Evolutionary conservation across 140 eudicot genomes (phyloP), one percentile per base, ranked within the genome.

Genomic region (Flaveria floridana): DNA sequence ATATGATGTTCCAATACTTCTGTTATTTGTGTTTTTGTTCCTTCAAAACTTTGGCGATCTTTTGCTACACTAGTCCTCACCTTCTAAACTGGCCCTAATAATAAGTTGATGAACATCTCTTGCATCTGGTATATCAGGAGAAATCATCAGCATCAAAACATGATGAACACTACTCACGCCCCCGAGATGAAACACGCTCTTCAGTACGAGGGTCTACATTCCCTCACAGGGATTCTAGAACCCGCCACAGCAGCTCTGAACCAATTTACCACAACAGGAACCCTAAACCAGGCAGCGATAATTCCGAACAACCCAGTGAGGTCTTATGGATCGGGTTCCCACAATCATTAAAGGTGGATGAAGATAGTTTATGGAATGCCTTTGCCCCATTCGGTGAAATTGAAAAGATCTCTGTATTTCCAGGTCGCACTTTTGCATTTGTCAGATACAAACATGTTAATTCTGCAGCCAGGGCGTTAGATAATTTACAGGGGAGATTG

Each of bases 301-400:
- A 64, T 12, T 62, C 78, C 47, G 82, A 88, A 64, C 96, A 89
- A 52, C 99, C 99, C 41, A 94, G 94, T 67, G 91, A 88, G 73
- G 92, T 94, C 75, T 81, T 94, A 72, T 94, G 99, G 99, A 67
- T 94, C 41, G 96, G 99, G 62, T 94, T 81, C 77, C 99, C 99
- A 52, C 83, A 89, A 61, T 83, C 81, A 15, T 18, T 94, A 53
- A 87, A 81, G 76, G 87, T 94, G 21, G 97, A 94, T 57, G 99
- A 94, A 74, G 80, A 74, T 78, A 75, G 79, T 42, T 74, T 94
- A 46, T 80, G 90, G 71, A 82, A 81, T 11, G 91, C 97, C 28
- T 88, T 94, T 65, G 83, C 95, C 14, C 97, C 87, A 8, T 94
- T 86, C 21, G 99, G 99, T 42, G 96, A 90, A 59, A 90, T 94